Conservation (phyloP, 208 protist species). For the Leptomonas pyrrhocoris region DNA sequence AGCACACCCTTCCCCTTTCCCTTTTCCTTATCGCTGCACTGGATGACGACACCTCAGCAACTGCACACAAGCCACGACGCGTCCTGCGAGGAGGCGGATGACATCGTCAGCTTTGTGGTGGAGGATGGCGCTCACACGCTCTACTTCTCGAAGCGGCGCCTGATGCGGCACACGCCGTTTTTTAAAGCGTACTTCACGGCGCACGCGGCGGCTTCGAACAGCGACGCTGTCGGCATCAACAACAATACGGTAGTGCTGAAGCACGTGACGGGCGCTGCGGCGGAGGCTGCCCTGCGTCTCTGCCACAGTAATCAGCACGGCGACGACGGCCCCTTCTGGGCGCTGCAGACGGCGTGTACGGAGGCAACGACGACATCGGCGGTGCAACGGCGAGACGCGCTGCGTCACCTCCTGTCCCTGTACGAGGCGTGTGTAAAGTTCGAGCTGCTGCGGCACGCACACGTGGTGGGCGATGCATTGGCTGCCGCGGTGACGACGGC, state of each 20-base stretch:
- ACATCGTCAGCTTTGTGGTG: slow-evolving; percentile 26
- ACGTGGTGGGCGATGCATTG: background rate
- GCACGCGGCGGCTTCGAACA: background rate
- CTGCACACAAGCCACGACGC: background rate
- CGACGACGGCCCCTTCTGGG: slow-evolving; percentile 34
- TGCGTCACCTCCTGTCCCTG: slow-evolving; percentile 32
- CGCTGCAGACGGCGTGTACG: slow-evolving; percentile 10
- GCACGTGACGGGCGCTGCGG: slow-evolving; percentile 17
- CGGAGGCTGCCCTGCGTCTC: slow-evolving; percentile 38
- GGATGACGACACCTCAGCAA: background rate
- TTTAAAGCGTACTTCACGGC: slow-evolving; percentile 23
- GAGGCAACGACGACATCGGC: background rate
- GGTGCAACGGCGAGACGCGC: background rate
- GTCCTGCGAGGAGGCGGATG: background rate
- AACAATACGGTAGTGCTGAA: slow-evolving; percentile 17
- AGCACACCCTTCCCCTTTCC: too few species aligned
- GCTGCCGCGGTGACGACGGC: slow-evolving; percentile 3
- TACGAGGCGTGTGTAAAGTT: slow-evolving; percentile 39
- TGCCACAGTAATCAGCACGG: slow-evolving; percentile 20
- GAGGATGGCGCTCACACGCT: slow-evolving; percentile 9
- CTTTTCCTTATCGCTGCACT: background rate
- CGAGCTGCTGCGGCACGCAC: slow-evolving; percentile 34
- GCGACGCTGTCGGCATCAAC: background rate
- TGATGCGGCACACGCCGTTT: slow-evolving; percentile 22
- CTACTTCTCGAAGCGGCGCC: slow-evolving; percentile 21